Conservation (phyloP, 2,329 filamentous ascomycete genomes). For the Fusarium caatingaense region DNA sequence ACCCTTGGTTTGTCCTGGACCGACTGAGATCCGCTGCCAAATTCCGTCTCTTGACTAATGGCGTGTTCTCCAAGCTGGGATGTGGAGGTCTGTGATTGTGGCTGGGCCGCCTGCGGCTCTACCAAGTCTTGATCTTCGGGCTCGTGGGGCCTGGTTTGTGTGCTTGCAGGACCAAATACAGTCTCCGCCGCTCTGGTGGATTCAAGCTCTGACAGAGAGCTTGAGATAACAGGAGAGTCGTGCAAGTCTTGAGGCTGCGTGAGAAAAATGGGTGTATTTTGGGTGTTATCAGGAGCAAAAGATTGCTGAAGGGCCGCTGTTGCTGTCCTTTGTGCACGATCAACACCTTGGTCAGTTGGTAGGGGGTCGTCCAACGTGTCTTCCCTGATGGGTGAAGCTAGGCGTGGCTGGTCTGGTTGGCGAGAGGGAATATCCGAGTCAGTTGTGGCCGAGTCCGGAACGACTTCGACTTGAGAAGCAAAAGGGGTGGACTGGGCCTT, state of each 20-base stretch:
- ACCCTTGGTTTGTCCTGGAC: not conserved
- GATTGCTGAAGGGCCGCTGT: not conserved
- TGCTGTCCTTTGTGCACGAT: not conserved
- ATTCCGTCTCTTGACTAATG: conserved; percentile 13
- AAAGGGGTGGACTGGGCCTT: conserved; percentile 6
- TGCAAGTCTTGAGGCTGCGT: conserved; percentile 35
- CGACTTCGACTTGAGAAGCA: conserved; percentile 18
- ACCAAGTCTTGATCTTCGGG: not conserved
- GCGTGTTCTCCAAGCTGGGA: conserved; percentile 22
- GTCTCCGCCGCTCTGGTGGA: not conserved
- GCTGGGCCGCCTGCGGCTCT: conserved; percentile 48
- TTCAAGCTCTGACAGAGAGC: not conserved
- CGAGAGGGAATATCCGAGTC: conserved; percentile 45
- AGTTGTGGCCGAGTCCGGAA: conserved; percentile 24
- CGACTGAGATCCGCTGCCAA: not conserved
- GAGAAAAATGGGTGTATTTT: conserved; percentile 24
- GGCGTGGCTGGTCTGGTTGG: conserved; percentile 39
- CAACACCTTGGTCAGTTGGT: not conserved
- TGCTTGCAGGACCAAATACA: not conserved
- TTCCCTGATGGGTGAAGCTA: not conserved
- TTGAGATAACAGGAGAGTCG: conserved; percentile 2
- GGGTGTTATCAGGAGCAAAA: not conserved
- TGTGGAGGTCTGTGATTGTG: conserved; percentile 33
- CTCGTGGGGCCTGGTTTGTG: not conserved
- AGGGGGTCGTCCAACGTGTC: conserved; percentile 2